Base-by-base conservation (phyloP, 2,329 filamentous ascomycete genomes). In the Fusarium circinatum region DNA sequence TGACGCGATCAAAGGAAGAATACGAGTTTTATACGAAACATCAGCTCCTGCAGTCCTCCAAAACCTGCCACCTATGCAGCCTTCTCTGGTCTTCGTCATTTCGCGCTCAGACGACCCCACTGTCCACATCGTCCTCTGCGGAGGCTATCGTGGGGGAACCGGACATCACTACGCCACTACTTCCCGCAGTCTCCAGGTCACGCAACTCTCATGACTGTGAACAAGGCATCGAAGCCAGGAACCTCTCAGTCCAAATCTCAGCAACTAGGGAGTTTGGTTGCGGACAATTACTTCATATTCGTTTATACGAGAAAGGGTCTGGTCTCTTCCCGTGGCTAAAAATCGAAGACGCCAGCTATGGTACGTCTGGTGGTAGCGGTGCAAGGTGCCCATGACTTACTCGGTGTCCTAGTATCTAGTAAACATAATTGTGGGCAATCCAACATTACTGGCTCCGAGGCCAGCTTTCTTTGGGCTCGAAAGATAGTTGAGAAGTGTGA, bases 81-180 rank as follows among this genome's bases (percentile, higher is more conserved):
- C 30, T 51, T 6, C 22, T 51, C 3, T 51, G 17, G 48, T 3
- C 24, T 24, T 34, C 30, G 0, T 34, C 30, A 5, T 34, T 51
- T 24, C 17, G 1, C 11, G 2, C 8, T 0, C 48, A 24, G 8
- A 15, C 12, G 4, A 32, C 30, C 12, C 10, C 7, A 18, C 7
- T 8, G 1, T 1, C 14, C 5, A 0, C 7, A 32, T 0, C 3
- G 6, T 32, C 0, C 15, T 3, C 28, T 2, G 15, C 0, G 18
- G 17, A 34, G 17, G 0, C 3, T 34, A 8, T 20, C 2, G 3
- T 2, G 2, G 3, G 1, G 17, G 22, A 20, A 10, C 22, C 12
- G 0, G 17, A 51, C 5, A 10, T 14, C 8, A 34, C 4, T 8
- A 51, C 22, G 0, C 48, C 48, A 3, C 11, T 51, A 24, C 48